These are phyloP conservation scores for Xerocomellus amylosporus DNA, from an alignment of 768 basidiomycete species.

Conservation along the genomic window DNA sequence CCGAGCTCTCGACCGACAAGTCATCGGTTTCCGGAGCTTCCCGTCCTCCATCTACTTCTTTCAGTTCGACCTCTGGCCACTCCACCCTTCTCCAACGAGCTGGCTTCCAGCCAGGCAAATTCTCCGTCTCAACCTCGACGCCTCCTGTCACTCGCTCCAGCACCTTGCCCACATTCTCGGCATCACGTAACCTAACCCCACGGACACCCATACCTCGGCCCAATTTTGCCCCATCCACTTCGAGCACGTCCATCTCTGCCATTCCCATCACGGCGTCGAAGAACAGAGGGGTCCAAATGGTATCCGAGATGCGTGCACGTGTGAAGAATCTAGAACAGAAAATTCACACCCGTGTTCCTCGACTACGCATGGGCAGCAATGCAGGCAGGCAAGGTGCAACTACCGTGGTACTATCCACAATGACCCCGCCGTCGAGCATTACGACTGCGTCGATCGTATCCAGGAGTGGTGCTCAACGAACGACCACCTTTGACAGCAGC, in stretches of 20 bases:
- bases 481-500: conserved; percentile 17
- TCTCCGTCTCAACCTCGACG: conserved; percentile 38
- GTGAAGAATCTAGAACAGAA: conserved; percentile 82
- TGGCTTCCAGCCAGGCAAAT: conserved; percentile 46
- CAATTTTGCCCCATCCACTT: conserved; percentile 38
- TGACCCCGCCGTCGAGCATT: conserved; percentile 37
- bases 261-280: conserved; percentile 50
- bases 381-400: conserved; percentile 50
- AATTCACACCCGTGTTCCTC: conserved; percentile 83
- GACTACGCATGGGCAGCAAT: conserved; percentile 77
- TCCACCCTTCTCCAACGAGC: conserved; percentile 50
- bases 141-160: conserved; percentile 58
- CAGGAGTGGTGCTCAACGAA: conserved; percentile 18
- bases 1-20: conserved; percentile 51
- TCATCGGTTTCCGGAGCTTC: conserved; percentile 37
- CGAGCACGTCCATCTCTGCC: conserved; percentile 31
- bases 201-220: conserved; percentile 45
- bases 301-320: conserved; percentile 85
- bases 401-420: conserved; percentile 34
- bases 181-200: conserved; percentile 43
- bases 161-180: conserved; percentile 51
- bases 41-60: conserved; percentile 31
- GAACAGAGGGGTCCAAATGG: conserved; percentile 88
- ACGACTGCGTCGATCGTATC: conserved; percentile 34
- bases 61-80: conserved; percentile 39